Evolutionary conservation across 192 early-diverging fungal genomes (phyloP), one percentile per base, ranked within the genome.

Genomic region (Coemansia sp.): DNA sequence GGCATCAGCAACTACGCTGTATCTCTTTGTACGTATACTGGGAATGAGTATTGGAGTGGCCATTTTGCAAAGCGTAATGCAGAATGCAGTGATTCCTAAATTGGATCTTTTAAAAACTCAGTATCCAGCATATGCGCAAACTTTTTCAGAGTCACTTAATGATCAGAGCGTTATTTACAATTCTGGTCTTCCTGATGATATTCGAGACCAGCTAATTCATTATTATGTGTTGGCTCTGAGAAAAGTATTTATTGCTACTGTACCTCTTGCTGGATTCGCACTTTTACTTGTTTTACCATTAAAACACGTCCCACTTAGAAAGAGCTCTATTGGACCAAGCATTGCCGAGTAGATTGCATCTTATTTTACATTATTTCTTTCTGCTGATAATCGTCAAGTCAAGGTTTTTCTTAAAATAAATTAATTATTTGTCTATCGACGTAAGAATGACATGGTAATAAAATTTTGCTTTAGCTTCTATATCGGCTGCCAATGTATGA

Each of bases 1-100:
- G 59, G 90, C 89, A 7, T 51, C 85, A 12, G 85, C 82, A 31
- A 91, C 89, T 1, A 80, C 87, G 0, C 68, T 87, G 30, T 76
- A 82, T 8, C 75, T 83, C n/a, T 91, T 90, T 47, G 85, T 82
- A 60, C 85, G 87, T 28, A 73, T 82, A 54, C 63, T 87, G n/a
- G 88, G 87, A 6, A 73, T 79, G 21, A 79, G 69, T 22, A 73
- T 88, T 57, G 85, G 87, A 14, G 32, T 90, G 18, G 84, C 84
- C 10, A 73, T 85, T 47, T 73, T 82, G 31, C 82, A 77, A 41
- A 79, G 81, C 48, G 64, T 85, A 12, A 83, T 88, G 74, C 83
- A 85, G 72, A 69, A 69, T 55, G 59, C 56, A 7, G 28, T 74
- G 0, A 32, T 69, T 32, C 72, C 79, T 21, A 65, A 70, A 19